Conservation (phyloP, 805 yeast genomes). For the Yarrowia deformans region DNA sequence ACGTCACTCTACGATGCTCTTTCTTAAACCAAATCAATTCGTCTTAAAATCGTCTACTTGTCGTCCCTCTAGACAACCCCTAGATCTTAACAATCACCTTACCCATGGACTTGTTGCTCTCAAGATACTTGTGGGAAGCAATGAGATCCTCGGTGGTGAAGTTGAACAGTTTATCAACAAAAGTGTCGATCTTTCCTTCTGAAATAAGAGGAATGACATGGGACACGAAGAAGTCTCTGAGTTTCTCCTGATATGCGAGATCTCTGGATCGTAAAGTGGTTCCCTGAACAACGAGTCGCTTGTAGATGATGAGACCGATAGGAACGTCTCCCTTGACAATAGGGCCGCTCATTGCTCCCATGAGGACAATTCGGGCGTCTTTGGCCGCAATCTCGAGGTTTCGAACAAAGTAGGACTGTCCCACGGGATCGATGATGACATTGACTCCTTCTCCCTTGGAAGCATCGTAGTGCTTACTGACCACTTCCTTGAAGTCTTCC, state of each 20-base stretch:
- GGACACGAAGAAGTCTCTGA: slow-evolving; percentile 46
- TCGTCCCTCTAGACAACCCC: background rate
- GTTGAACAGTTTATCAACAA: slow-evolving; percentile 44
- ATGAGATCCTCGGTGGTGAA: slow-evolving; percentile 43
- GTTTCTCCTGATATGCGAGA: slow-evolving; percentile 44
- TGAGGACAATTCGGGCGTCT: slow-evolving; percentile 48
- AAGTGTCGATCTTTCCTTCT: slow-evolving; percentile 44
- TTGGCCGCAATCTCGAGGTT: slow-evolving; percentile 45
- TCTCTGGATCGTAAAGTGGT: slow-evolving; percentile 48
- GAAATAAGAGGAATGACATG: slow-evolving; percentile 46
- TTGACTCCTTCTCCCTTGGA: slow-evolving; percentile 46
- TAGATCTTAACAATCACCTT: slow-evolving; percentile 45
- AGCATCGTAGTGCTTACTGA: slow-evolving; percentile 43
- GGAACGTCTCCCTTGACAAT: slow-evolving; percentile 42
- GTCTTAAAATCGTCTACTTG: too few relatives aligned
- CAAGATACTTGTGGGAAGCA: slow-evolving; percentile 48
- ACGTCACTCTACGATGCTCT: too few relatives aligned
- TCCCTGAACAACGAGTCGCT: slow-evolving; percentile 47
- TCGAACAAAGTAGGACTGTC: slow-evolving; percentile 44
- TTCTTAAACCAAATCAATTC: too few relatives aligned
- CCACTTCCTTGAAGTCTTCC: slow-evolving; percentile 45
- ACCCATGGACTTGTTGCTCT: slow-evolving; percentile 47
- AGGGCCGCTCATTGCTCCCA: slow-evolving; percentile 46
- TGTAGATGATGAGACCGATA: slow-evolving; percentile 45
- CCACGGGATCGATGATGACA: slow-evolving; percentile 49